Base-by-base conservation (phyloP, 2,329 filamentous ascomycete genomes). In the Claviceps maximensis region DNA sequence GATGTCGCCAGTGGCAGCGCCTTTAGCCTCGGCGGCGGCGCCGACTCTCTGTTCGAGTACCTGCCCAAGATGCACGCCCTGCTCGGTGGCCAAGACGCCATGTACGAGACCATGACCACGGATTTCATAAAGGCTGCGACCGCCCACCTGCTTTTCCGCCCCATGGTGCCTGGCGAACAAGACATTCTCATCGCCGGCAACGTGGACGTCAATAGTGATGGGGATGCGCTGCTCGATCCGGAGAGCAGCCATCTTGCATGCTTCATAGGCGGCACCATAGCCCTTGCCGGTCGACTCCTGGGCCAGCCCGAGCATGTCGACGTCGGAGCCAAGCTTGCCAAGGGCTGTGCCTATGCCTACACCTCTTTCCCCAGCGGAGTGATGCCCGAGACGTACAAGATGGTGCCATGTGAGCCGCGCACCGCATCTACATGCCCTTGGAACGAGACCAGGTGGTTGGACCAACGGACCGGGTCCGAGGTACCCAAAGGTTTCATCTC, bases 21-120 rank as follows among this genome's bases (percentile, higher is more conserved):
- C 1, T 72, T 71, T 48, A 69, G 67, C 0, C 60, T 72, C 4
- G 71, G 69, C 4, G 70, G 64, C 6, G 62, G 62, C 44, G 68
- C 66, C n/a, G 72, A 76, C 54, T 75, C 64, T 72, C 72, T 58
- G 56, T 95, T 93, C 69, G 89, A 95, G 69, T 95, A 95, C 62
- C 77, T 95, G 23, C 84, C 95, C 66, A 95, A 95, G 73, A 93
- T 94, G 87, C 93, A 83, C 60, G 58, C 62, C 49, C 70, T 86
- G 2, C 73, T 85, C 0, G 77, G 79, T 27, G 82, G 82, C 2
- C 67, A 70, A 7, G 67, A 75, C 19, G 49, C 76, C 25, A 63
- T 78, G 55, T 85, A 85, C 61, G 71, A 72, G 47, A 69, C 64
- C 41, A 79, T 86, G 72, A 65, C 85, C 63, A 69, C 76, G 53